phyloP scores from a whole-genome alignment of 2,329 filamentous ascomycete genomes.

The Aspergillus neoniger region DNA sequence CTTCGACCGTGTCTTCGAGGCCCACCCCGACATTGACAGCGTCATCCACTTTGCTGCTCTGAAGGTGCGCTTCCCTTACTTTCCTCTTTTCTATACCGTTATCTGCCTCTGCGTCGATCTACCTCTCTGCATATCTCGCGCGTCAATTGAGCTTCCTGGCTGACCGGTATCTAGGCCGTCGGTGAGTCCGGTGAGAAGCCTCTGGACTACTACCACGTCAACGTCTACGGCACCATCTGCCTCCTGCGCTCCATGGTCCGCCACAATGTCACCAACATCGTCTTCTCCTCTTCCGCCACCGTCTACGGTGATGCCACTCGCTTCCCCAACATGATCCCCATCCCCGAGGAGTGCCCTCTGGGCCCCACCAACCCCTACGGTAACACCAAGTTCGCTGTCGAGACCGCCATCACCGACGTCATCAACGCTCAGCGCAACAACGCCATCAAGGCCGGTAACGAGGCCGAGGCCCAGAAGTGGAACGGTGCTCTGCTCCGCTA shows the following conservation, averaged over 20 bases:
- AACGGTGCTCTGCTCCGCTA: slow-evolving; percentile 92
- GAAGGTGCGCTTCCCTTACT: slow-evolving; percentile 61
- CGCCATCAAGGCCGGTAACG: slow-evolving; percentile 75
- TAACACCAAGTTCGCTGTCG: slow-evolving; percentile 90
- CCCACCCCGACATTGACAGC: slow-evolving; percentile 91
- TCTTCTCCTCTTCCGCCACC: slow-evolving; percentile 97
- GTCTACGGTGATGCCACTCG: slow-evolving; percentile 97
- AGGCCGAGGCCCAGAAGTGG: slow-evolving; percentile 71
- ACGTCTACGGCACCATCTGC: slow-evolving; percentile 87
- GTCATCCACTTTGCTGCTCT: slow-evolving; percentile 98
- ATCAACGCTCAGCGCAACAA: slow-evolving; percentile 85
- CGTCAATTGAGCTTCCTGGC: background rate
- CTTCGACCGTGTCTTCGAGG: slow-evolving; percentile 82
- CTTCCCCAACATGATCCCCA: slow-evolving; percentile 97
- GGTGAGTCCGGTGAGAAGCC: slow-evolving; percentile 93
- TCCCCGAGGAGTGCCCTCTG: slow-evolving; percentile 93
- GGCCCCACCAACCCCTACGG: slow-evolving; percentile 98
- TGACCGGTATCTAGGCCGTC: slow-evolving; percentile 66
- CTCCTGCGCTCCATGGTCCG: slow-evolving; percentile 84
- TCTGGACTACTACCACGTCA: slow-evolving; percentile 96
- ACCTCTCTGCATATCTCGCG: too few relatives aligned
- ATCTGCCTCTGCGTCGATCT: too few relatives aligned
- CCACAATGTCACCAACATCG: slow-evolving; percentile 92
- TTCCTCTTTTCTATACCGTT: background rate
- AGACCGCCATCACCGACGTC: slow-evolving; percentile 87